These are phyloP conservation scores for Hylodesmum podocarpum DNA, from an alignment of 306 rosid species.

Conservation along the genomic window DNA sequence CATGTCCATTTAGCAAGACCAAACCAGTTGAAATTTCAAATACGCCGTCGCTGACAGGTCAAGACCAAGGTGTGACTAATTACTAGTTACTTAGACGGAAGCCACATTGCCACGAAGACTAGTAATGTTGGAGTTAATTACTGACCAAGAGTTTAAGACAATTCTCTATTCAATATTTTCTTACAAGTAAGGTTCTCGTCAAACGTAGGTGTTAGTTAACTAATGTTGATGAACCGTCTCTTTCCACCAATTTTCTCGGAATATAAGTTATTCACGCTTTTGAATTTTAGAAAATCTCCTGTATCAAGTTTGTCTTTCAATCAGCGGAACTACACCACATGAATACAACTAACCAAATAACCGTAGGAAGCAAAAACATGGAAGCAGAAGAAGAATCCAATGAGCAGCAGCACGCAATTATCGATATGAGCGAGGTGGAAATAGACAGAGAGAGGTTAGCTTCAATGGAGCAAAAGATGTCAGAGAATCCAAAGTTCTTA, in stretches of 20 bases:
- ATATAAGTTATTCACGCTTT: no score
- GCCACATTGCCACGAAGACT: neutral
- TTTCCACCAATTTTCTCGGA: no score
- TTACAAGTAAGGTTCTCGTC: neutral
- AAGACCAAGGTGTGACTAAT: no score
- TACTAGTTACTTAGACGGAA: neutral
- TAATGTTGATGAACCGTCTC: no score
- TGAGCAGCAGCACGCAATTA: constrained; percentile 7
- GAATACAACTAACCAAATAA: neutral
- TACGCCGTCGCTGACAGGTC: neutral
- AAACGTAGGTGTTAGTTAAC: neutral
- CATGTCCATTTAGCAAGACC: neutral
- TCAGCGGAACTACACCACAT: neutral
- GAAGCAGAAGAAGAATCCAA: constrained; percentile 10
- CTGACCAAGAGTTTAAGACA: neutral
- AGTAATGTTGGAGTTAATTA: neutral
- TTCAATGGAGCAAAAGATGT: constrained; percentile 43
- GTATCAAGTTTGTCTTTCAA: neutral
- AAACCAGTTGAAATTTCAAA: constrained; percentile 1
- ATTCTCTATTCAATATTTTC: neutral
- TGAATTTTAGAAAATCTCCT: neutral
- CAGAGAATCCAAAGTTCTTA: constrained; percentile 49
- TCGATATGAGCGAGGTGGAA: constrained; percentile 26
- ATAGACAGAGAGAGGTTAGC: constrained; percentile 37
- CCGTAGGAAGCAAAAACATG: constrained; percentile 21